Evolutionary conservation across 129 eudicot genomes (phyloP).

Genomic region (Lonicera japonica): DNA sequence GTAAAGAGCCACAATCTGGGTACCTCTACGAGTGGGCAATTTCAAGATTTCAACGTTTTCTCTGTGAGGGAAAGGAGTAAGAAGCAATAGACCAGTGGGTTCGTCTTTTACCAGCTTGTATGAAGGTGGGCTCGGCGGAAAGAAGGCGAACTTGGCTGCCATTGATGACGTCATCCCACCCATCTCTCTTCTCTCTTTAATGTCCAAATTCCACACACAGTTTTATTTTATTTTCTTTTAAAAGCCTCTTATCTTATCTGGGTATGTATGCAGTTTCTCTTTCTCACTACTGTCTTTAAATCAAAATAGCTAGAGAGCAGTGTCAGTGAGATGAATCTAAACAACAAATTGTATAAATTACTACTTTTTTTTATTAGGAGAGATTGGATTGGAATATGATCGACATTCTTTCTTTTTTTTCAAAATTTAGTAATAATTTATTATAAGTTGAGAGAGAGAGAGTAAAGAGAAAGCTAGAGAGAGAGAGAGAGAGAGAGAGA

Average conservation of each 20-base stretch:
- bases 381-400: too few relatives aligned
- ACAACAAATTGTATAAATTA: too few relatives aligned
- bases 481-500: neutral
- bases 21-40: slow-evolving; percentile 59
- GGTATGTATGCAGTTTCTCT: neutral
- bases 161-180: slow-evolving; percentile 98
- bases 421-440: neutral
- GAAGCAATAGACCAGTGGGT: slow-evolving; percentile 52
- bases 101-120: slow-evolving; percentile 71
- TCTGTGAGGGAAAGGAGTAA: slow-evolving; percentile 74
- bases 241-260: too few relatives aligned
- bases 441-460: neutral
- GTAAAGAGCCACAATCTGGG: slow-evolving; percentile 65
- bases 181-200: slow-evolving; percentile 33
- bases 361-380: too few relatives aligned
- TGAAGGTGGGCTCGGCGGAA: slow-evolving; percentile 86
- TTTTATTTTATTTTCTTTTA: too few relatives aligned
- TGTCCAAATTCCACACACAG: too few relatives aligned
- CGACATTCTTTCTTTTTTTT: neutral
- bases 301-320: neutral
- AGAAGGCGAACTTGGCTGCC: slow-evolving; percentile 95
- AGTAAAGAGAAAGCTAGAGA: too few relatives aligned
- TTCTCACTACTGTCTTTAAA: neutral
- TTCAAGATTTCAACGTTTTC: slow-evolving; percentile 75
- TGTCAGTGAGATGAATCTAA: too few relatives aligned